Conservation (phyloP, 1,284 basidiomycete genomes). For the Polyporus tsugae region DNA sequence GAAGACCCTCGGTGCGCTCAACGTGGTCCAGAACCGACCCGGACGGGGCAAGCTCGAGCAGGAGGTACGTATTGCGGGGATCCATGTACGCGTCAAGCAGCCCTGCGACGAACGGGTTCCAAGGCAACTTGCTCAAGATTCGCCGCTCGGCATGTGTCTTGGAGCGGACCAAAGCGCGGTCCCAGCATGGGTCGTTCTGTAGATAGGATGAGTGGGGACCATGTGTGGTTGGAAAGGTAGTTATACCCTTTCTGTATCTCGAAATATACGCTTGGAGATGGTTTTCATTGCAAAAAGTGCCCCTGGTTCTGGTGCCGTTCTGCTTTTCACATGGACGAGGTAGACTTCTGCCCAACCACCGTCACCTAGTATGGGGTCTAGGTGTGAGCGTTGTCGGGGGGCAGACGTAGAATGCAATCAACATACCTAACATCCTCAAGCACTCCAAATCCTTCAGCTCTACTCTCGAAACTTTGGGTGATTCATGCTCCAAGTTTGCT, state of each 20-base stretch:
- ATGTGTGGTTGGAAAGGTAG: neutral
- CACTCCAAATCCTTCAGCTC: conserved; percentile 23
- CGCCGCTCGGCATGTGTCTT: conserved; percentile 51
- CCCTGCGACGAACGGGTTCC: conserved; percentile 60
- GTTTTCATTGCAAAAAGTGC: conserved; percentile 53
- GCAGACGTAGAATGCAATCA: neutral
- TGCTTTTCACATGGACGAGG: conserved; percentile 45
- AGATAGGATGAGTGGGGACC: neutral
- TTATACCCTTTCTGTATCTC: conserved; percentile 42
- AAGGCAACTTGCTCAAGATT: conserved; percentile 50
- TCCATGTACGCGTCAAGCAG: conserved; percentile 56
- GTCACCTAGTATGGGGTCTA: conserved; percentile 10
- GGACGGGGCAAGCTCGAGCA: conserved; percentile 56
- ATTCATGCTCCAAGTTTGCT: neutral
- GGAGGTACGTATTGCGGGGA: conserved; percentile 53
- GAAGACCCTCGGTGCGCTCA: conserved; percentile 42
- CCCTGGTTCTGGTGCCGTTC: conserved; percentile 41
- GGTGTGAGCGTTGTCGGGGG: neutral
- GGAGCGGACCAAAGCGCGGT: conserved; percentile 19
- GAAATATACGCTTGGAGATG: conserved; percentile 44
- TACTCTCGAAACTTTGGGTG: neutral
- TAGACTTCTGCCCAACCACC: conserved; percentile 42
- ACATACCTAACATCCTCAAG: conserved; percentile 18
- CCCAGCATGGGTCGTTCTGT: conserved; percentile 18
- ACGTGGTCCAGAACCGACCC: conserved; percentile 51